Evolutionary conservation across 2,329 filamentous ascomycete genomes (phyloP).

Genomic region (Metarhizium humberi): DNA sequence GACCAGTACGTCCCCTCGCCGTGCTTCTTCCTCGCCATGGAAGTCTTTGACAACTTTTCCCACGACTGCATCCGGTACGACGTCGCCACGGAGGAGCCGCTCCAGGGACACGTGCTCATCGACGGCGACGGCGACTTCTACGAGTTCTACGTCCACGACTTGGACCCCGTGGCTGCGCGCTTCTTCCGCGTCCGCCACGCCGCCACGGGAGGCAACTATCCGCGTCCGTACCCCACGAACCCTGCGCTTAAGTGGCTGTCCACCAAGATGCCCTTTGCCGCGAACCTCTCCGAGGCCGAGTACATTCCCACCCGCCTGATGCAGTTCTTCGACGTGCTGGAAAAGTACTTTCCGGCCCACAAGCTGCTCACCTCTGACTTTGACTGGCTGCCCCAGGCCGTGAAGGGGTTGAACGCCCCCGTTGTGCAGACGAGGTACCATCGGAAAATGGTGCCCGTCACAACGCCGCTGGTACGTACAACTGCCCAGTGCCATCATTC

Average conservation of each 20-base stretch:
- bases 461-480: slow-evolving; percentile 73
- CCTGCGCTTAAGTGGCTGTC: slow-evolving; percentile 52
- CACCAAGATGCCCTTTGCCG: slow-evolving; percentile 56
- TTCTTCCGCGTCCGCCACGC: slow-evolving; percentile 80
- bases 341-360: slow-evolving; percentile 82
- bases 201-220: slow-evolving; percentile 56
- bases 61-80: slow-evolving; percentile 94
- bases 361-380: slow-evolving; percentile 87
- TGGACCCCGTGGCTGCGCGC: slow-evolving; percentile 75
- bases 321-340: slow-evolving; percentile 92
- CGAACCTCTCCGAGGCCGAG: slow-evolving; percentile 74
- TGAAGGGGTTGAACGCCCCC: slow-evolving; percentile 79
- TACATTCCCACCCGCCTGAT: slow-evolving; percentile 92
- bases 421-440: slow-evolving; percentile 94
- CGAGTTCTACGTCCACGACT: slow-evolving; percentile 76
- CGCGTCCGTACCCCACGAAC: slow-evolving; percentile 48
- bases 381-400: slow-evolving; percentile 71
- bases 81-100: slow-evolving; percentile 64
- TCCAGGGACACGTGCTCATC: slow-evolving; percentile 84
- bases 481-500: background rate
- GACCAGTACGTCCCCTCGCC: slow-evolving; percentile 76
- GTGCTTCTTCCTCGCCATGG: slow-evolving; percentile 95
- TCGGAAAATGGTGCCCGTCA: slow-evolving; percentile 77
- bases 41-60: slow-evolving; percentile 97
- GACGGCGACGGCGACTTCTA: slow-evolving; percentile 81